Base-by-base conservation (phyloP, 129 eudicot species). In the Flaveria linearis region DNA sequence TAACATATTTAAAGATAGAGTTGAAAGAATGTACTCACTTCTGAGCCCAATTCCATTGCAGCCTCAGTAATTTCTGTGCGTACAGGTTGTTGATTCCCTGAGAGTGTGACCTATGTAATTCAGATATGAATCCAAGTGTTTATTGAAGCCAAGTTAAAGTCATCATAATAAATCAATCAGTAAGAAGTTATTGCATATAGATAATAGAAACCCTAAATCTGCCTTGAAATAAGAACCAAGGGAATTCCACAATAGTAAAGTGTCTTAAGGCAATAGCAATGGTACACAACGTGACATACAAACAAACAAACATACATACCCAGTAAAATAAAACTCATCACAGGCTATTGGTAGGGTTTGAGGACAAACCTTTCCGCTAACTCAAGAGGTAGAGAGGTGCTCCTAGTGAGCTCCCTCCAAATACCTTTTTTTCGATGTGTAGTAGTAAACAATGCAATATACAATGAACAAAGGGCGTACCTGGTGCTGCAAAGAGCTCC, bases 61-160 rank as follows among this genome's bases (percentile, higher is more conserved):
- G 98, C 96, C 76, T 92, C 98, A 2, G 98, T 92, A 73, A 92
- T 89, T 80, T 92, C 98, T 39, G 96, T 89, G 64, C 97, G 93
- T 50, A 92, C 82, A 23, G 97, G 97, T 81, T 92, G 96, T 79
- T 92, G 98, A 72, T 89, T 92, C 23, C 98, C 98, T 62, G 98
- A 89, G 16, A 92, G 87, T 50, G 98, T 92, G 46, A 90, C 98
- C 98, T 92, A 80, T 7, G 12, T n/a, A 73, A n/a, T 80, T 28
- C 23, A 80, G 50, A 73, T 17, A 72, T 72, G 43, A 77, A 73
- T 17, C 33, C 60, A 41, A 3, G 77, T 13, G 51, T 56, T 72
- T 14, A 41, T 43, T 60, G 50, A 61, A 25, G 23, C 18, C 41
- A 25, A 17, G 65, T 58, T 52, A 41, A 15, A 47, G 52, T 47